These are phyloP conservation scores for Candida alai DNA, from an alignment of 805 yeast species.

Conservation along the genomic window DNA sequence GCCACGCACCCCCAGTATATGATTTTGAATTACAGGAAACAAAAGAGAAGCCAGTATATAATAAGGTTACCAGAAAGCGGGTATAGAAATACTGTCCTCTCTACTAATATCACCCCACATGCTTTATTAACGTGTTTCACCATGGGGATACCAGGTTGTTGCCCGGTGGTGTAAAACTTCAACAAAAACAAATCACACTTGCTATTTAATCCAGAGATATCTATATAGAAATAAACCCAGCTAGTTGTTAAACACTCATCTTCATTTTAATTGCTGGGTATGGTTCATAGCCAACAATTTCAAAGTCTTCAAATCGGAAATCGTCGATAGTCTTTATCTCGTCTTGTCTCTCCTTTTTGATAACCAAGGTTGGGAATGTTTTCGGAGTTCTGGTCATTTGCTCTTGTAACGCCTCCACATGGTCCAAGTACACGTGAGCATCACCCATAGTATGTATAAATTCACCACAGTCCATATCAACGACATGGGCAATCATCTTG, in stretches of 20 bases:
- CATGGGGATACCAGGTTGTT: no score
- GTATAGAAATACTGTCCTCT: no score
- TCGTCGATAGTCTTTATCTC: slow-evolving; percentile 72
- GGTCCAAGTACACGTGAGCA: slow-evolving; percentile 92
- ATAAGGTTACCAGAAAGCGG: slow-evolving; percentile 9
- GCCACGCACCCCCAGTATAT: slow-evolving; percentile 34
- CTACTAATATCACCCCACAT: no score
- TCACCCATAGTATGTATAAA: slow-evolving; percentile 96
- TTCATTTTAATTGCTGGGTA: slow-evolving; percentile 86
- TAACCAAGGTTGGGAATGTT: slow-evolving; percentile 71
- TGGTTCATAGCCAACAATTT: slow-evolving; percentile 74
- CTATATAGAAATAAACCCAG: background rate
- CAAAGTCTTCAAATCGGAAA: slow-evolving; percentile 85
- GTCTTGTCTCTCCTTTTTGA: slow-evolving; percentile 50
- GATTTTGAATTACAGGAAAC: slow-evolving; percentile 28
- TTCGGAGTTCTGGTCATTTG: slow-evolving; percentile 76
- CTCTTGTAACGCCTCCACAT: slow-evolving; percentile 81
- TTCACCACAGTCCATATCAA: slow-evolving; percentile 93
- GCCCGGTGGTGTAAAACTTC: no score
- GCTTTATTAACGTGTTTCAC: no score
- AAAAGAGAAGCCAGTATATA: slow-evolving; percentile 3
- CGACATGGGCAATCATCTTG: slow-evolving; percentile 93
- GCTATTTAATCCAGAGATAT: slow-evolving; percentile 3
- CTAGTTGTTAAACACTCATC: slow-evolving; percentile 77
- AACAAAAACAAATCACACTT: slow-evolving; percentile 6